Evolutionary conservation across 805 yeast species (phyloP).

Genomic region (Lipomyces lipofer): DNA sequence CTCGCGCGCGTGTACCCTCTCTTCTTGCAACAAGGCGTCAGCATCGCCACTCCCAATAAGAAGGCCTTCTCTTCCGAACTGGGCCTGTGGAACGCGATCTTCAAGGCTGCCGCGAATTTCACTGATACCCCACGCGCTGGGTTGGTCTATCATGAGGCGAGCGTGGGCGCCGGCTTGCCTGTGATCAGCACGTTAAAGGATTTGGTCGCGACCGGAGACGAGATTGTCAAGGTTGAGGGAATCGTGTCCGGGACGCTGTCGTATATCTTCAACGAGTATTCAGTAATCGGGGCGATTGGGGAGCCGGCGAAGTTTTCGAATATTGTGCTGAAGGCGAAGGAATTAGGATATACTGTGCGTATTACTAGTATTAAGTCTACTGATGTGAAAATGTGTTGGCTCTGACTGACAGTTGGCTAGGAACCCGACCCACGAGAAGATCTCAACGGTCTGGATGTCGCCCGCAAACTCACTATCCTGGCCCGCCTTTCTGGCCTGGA

Average conservation of each 20-base stretch:
- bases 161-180: constrained; percentile 98
- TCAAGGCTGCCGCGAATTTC: constrained; percentile 48
- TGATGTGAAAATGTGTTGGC: not conserved
- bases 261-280: constrained; percentile 90
- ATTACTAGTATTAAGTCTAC: not conserved
- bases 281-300: constrained; percentile 58
- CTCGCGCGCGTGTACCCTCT: constrained; percentile 77
- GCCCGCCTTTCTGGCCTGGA: constrained; percentile 88
- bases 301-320: constrained; percentile 75
- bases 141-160: constrained; percentile 94
- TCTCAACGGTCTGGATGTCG: constrained; percentile 95
- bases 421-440: constrained; percentile 99
- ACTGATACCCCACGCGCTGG: constrained; percentile 51
- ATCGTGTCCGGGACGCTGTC: constrained; percentile 95
- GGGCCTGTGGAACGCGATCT: constrained; percentile 73
- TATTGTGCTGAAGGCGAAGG: constrained; percentile 83
- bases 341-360: constrained; percentile 74
- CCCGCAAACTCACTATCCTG: constrained; percentile 94
- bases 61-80: constrained; percentile 88
- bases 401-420: not conserved
- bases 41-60: constrained; percentile 97
- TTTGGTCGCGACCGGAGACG: constrained; percentile 88
- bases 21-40: constrained; percentile 73
- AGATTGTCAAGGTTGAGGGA: constrained; percentile 89
- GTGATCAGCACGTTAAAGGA: constrained; percentile 86